Conservation (phyloP, 805 yeast species). For the Myxozyma lipomycoides region DNA sequence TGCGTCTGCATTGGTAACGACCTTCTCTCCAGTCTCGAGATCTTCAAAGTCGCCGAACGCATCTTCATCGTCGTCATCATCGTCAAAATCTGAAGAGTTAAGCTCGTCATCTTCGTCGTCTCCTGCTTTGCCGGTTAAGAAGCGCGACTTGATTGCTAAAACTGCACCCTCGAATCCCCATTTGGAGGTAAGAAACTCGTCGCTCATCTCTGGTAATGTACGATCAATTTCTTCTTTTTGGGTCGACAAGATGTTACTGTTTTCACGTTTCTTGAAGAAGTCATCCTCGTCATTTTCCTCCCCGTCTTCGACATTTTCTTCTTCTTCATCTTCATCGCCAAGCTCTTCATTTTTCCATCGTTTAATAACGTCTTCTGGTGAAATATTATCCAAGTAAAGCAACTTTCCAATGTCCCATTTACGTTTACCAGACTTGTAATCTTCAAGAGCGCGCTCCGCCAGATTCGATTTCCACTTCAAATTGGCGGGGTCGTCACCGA, state of each 20-base stretch:
- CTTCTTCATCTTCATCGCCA: constrained; percentile 43
- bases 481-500: constrained; percentile 29
- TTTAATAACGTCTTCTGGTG: constrained; percentile 64
- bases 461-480: constrained; percentile 36
- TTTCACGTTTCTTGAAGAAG: constrained; percentile 36
- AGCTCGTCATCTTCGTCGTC: constrained; percentile 39
- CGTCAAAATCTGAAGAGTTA: constrained; percentile 43
- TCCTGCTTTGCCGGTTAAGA: constrained; percentile 30
- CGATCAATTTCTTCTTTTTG: constrained; percentile 19
- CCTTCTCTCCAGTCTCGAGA: constrained; percentile 36
- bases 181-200: constrained; percentile 24
- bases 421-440: constrained; percentile 51
- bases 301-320: constrained; percentile 43
- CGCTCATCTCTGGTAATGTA: constrained; percentile 24
- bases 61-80: constrained; percentile 54
- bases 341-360: constrained; percentile 59
- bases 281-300: constrained; percentile 26
- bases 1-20: constrained; percentile 30
- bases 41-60: constrained; percentile 39
- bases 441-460: constrained; percentile 54
- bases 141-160: constrained; percentile 17
- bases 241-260: constrained; percentile 17
- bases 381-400: constrained; percentile 71
- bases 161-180: constrained; percentile 20
- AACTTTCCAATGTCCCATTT: constrained; percentile 79